Percentiles rank a stretch among this genome's conserved stretches.
These are phyloP conservation scores for Monilinia laxa DNA, from an alignment of 2,329 filamentous ascomycete genomes.

Conservation along the genomic window DNA sequence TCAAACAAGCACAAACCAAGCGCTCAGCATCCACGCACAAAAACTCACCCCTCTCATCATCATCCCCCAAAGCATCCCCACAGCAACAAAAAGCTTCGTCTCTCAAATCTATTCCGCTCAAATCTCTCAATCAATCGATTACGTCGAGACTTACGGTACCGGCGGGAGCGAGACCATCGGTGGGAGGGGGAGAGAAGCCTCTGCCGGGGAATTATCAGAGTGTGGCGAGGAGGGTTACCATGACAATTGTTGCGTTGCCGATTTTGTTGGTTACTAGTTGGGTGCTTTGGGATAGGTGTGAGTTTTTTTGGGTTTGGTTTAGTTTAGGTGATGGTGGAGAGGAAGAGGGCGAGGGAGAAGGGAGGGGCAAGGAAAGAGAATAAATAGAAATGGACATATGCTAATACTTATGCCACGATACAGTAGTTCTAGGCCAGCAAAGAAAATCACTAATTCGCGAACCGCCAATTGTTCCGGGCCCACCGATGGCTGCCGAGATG, in stretches of 20 bases:
- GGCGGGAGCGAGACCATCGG: constrained; percentile 34
- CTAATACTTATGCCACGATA: constrained; percentile 1
- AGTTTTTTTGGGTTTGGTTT: constrained; percentile 21
- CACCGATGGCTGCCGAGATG: constrained; percentile 5
- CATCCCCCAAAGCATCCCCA: background rate
- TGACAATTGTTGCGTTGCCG: constrained; percentile 39
- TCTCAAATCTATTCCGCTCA: constrained; percentile 30
- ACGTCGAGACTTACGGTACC: constrained; percentile 36
- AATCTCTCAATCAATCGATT: constrained; percentile 36
- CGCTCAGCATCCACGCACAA: background rate
- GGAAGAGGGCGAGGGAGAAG: background rate
- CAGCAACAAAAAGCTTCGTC: constrained; percentile 14
- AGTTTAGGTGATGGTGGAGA: background rate
- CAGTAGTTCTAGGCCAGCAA: constrained; percentile 16
- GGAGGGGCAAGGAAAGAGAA: background rate
- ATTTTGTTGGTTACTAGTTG: constrained; percentile 40
- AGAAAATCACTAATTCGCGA: constrained; percentile 19
- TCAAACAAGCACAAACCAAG: background rate
- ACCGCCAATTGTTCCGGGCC: background rate
- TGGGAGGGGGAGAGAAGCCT: constrained; percentile 4
- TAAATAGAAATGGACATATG: background rate
- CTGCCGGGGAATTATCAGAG: constrained; percentile 37
- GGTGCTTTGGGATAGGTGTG: constrained; percentile 39
- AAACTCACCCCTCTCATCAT: background rate
- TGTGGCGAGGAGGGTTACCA: constrained; percentile 37